Conservation (phyloP, 148 eudicot genomes). For the Amaranthus cruentus region DNA sequence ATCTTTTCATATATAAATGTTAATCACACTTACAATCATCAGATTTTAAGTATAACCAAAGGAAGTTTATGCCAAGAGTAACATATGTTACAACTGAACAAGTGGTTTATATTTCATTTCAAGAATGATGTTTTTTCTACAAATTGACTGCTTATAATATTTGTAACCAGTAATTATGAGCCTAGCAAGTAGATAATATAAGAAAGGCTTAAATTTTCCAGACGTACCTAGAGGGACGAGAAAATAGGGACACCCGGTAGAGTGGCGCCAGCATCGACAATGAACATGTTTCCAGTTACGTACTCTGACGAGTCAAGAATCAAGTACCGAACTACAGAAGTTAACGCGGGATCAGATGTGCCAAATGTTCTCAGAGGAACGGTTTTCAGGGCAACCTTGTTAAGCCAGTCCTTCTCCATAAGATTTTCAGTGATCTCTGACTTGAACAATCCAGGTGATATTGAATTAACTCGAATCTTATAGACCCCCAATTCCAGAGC, state of each 20-base stretch:
- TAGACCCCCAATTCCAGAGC: slow-evolving; percentile 54
- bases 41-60: no score
- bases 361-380: slow-evolving; percentile 43
- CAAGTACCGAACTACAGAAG: slow-evolving; percentile 54
- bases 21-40: no score
- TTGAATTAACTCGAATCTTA: slow-evolving; percentile 56
- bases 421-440: slow-evolving; percentile 65
- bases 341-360: slow-evolving; percentile 56
- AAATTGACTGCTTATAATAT: background rate
- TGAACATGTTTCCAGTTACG: slow-evolving; percentile 59
- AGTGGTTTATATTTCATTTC: background rate
- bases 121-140: background rate
- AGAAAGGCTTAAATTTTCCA: background rate
- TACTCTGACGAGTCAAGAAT: slow-evolving; percentile 57
- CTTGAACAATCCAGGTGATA: slow-evolving; percentile 58
- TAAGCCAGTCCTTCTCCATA: slow-evolving; percentile 54
- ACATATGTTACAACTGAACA: no score
- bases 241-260: slow-evolving; percentile 65
- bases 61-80: no score
- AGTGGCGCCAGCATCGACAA: slow-evolving; percentile 56
- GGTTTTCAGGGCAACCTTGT: slow-evolving; percentile 34
- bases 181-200: background rate
- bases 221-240: slow-evolving; percentile 47
- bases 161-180: background rate
- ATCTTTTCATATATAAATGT: no score